phyloP scores from a whole-genome alignment of 164 flowering plant genomes.

The Macadamia tetraphylla region DNA sequence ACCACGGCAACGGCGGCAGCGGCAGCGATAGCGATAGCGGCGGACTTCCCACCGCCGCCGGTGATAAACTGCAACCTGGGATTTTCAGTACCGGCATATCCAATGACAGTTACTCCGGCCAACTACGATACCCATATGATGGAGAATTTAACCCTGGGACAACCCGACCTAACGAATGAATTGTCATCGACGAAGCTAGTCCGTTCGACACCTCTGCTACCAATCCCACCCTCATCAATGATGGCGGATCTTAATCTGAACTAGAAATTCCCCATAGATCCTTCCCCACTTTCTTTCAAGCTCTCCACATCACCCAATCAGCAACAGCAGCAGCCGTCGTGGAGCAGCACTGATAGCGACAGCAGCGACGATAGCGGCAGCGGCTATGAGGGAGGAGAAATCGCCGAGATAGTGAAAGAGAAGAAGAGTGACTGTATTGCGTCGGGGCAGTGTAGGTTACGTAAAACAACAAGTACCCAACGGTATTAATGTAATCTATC shows the following conservation, averaged over 20 bases:
- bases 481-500: too few relatives aligned
- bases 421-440: too few relatives aligned
- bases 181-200: constrained; percentile 21
- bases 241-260: constrained; percentile 49
- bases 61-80: constrained; percentile 8
- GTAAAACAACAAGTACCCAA: too few relatives aligned
- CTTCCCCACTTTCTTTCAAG: constrained; percentile 33
- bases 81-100: not conserved
- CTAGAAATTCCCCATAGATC: constrained; percentile 22
- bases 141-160: constrained; percentile 24
- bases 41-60: constrained; percentile 2
- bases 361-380: too few relatives aligned
- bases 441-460: too few relatives aligned
- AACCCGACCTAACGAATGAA: constrained; percentile 3
- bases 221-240: constrained; percentile 6
- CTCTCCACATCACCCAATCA: constrained; percentile 27
- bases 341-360: not conserved
- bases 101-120: constrained; percentile 19
- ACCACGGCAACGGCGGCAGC: not conserved
- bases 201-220: constrained; percentile 40
- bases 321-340: constrained; percentile 8
- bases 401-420: too few relatives aligned
- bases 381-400: too few relatives aligned
- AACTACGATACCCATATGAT: constrained; percentile 6
- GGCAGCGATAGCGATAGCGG: too few relatives aligned